Evolutionary conservation across 352 stramenopile genomes (phyloP).

Genomic region (Phytopythium vexans): DNA sequence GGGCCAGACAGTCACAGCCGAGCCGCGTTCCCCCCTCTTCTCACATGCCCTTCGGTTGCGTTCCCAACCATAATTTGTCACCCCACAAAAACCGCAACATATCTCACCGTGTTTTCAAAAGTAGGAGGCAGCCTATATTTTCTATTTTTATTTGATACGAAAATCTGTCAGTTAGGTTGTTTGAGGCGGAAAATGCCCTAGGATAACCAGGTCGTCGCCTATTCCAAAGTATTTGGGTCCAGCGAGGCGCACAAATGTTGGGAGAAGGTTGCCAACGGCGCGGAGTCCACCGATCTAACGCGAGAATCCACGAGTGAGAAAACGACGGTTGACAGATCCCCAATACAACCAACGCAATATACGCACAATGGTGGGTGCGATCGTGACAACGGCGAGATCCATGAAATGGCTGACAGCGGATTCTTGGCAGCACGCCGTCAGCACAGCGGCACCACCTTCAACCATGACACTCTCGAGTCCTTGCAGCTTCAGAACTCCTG

Average conservation of each 20-base stretch:
- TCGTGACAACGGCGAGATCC: constrained; percentile 68
- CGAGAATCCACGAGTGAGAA: neutral
- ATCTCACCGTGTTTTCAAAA: neutral
- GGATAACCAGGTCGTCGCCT: constrained; percentile 45
- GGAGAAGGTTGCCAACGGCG: constrained; percentile 31
- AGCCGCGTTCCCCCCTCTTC: neutral
- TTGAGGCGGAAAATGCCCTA: constrained; percentile 20
- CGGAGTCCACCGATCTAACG: constrained; percentile 58
- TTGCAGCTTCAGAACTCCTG: constrained; percentile 31
- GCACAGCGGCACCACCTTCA: constrained; percentile 73
- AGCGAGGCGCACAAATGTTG: constrained; percentile 30
- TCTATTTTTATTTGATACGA: constrained; percentile 3
- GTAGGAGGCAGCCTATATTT: neutral
- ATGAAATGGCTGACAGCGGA: constrained; percentile 39
- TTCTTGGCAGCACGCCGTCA: constrained; percentile 64
- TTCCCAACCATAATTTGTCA: no score
- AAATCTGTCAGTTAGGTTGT: neutral
- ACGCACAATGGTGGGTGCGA: constrained; percentile 80
- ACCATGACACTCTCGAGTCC: constrained; percentile 76
- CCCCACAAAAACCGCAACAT: no score
- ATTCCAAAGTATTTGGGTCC: constrained; percentile 30
- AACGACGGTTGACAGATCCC: constrained; percentile 2
- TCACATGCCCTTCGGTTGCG: neutral
- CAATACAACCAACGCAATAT: neutral
- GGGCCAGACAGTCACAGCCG: neutral